A percentile compares a stretch with the other conserved stretches of the same genome.
These are phyloP conservation scores for Boletellus emodensis DNA, from an alignment of 768 basidiomycete species.

Conservation along the genomic window DNA sequence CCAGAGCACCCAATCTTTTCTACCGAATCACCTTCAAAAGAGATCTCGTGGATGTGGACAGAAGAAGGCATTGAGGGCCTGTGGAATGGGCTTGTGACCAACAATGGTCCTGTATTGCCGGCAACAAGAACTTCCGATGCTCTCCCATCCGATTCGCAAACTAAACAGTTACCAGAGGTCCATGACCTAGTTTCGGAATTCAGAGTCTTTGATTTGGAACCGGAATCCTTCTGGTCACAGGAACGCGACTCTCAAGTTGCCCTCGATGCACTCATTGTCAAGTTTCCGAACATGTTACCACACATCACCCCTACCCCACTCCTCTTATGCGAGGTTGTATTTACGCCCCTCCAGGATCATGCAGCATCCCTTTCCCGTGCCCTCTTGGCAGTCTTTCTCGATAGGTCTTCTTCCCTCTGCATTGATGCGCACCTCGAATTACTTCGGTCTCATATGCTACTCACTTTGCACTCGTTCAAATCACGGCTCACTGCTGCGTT, in stretches of 20 bases:
- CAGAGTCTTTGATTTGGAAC: constrained; percentile 62
- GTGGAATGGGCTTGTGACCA: constrained; percentile 5
- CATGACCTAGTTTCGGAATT: constrained; percentile 45
- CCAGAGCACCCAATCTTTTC: constrained; percentile 63
- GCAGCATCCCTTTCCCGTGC: constrained; percentile 62
- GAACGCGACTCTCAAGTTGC: constrained; percentile 17
- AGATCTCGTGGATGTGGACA: constrained; percentile 49
- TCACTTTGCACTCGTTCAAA: constrained; percentile 72
- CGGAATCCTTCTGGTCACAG: constrained; percentile 39
- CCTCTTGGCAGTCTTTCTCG: constrained; percentile 64
- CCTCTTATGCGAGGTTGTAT: constrained; percentile 59
- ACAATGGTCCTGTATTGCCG: background rate
- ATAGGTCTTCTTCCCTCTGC: constrained; percentile 59
- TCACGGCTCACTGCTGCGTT: constrained; percentile 64
- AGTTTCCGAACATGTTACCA: constrained; percentile 60
- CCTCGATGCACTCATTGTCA: constrained; percentile 47
- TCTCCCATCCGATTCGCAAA: background rate
- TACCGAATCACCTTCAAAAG: constrained; percentile 24
- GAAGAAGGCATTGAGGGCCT: constrained; percentile 10
- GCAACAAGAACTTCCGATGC: background rate
- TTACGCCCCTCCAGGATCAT: constrained; percentile 58
- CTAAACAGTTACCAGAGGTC: background rate
- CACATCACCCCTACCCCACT: constrained; percentile 59
- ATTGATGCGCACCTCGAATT: constrained; percentile 64
- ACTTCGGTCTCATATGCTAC: constrained; percentile 70